These are phyloP conservation scores for Neocatenulostroma microsporum DNA, from an alignment of 2,329 filamentous ascomycete genomes.

Conservation along the genomic window DNA sequence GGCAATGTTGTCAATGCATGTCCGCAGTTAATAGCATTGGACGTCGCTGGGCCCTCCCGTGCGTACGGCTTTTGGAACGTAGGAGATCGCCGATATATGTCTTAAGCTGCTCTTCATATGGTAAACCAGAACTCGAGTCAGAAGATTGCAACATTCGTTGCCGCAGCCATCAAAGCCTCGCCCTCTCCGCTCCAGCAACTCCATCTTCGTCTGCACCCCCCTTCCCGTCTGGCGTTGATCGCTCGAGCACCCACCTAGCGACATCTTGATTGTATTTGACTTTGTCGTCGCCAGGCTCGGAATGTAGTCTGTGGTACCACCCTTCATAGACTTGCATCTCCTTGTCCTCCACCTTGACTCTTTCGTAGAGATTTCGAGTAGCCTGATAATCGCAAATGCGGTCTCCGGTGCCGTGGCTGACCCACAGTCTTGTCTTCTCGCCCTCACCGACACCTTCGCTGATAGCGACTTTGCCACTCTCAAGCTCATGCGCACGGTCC, in stretches of 20 bases:
- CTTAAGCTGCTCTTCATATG: background rate
- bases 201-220: constrained; percentile 10
- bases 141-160: constrained; percentile 9
- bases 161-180: no score
- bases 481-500: constrained; percentile 59
- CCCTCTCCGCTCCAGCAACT: no score
- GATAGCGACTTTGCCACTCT: constrained; percentile 46
- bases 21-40: no score
- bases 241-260: constrained; percentile 28
- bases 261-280: constrained; percentile 27
- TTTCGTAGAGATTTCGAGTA: constrained; percentile 56
- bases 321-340: constrained; percentile 67
- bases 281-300: constrained; percentile 31
- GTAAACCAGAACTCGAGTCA: background rate
- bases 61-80: background rate
- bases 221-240: constrained; percentile 9
- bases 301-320: constrained; percentile 60
- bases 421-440: constrained; percentile 54
- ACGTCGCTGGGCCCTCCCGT: no score
- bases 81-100: background rate
- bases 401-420: constrained; percentile 72
- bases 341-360: constrained; percentile 55
- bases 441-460: constrained; percentile 37
- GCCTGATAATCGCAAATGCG: constrained; percentile 58
- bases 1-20: no score